Evolutionary conservation across 352 stramenopile genomes (phyloP), one percentile per base, ranked within the genome.

Genomic region (Hyphochytrium catenoides): DNA sequence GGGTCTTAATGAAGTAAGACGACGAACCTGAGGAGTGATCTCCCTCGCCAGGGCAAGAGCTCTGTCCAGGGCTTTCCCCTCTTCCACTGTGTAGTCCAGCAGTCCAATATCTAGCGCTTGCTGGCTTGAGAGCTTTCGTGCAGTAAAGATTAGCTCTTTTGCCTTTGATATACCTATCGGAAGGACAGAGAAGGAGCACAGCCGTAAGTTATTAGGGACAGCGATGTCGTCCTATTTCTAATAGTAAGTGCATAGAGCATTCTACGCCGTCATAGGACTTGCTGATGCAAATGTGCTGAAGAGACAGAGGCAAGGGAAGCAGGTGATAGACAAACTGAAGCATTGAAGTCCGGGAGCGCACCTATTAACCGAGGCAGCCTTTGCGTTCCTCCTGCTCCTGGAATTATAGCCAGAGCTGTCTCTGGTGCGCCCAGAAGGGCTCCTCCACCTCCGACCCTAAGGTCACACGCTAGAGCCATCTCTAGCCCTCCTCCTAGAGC

Each of bases 91-190:
- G 14, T 88, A 74, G 37, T 92, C 68, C 3, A 91, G 75, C 3
- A 95, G 50, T 0, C 79, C 79, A 15, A 87, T 61, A 44, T 74
- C 59, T 41, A 71, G 58, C 11, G 75, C 82, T 34, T 62, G 48
- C 17, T 65, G 50, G 0, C 67, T 67, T 31, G 54, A 51, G 6
- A 95, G 57, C 18, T 70, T 64, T n/a, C 71, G 60, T 25, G 63
- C 79, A 3, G 77, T 92, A 48, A 82, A 93, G 44, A 95, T 91
- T 20, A 95, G 62, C 43, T 95, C 78, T 48, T 93, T 95, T 7
- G 81, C 81, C 48, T 81, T 81, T 14, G 75, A 74, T 17, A 79
- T 51, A 3, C 63, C 60, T 73, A 37, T 4, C 14, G n/a, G n/a
- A n/a, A n/a, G n/a, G n/a, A n/a, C n/a, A n/a, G n/a, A n/a, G n/a